Percentiles rank a stretch among this genome's conserved stretches.
Evolutionary conservation across 352 stramenopile genomes (phyloP).

Genomic region (Plasmopara viticola): DNA sequence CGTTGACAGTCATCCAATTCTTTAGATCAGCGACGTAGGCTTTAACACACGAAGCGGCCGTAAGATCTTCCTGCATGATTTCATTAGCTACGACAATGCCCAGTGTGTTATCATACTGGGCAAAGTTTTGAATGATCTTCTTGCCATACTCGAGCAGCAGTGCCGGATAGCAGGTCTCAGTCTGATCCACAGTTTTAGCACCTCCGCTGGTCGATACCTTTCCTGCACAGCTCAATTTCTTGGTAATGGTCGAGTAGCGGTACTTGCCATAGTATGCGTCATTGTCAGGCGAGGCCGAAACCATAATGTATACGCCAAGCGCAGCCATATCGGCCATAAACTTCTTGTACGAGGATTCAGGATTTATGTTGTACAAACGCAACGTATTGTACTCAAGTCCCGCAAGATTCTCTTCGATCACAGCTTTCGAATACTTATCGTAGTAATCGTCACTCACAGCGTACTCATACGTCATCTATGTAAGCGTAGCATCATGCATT

Average conservation of each 20-base stretch:
- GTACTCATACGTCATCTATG: conserved; percentile 84
- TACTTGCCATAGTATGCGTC: conserved; percentile 84
- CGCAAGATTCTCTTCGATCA: conserved; percentile 57
- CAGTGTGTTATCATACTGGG: conserved; percentile 83
- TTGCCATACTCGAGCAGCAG: conserved; percentile 84
- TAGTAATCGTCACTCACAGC: conserved; percentile 83
- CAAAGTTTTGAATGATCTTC: conserved; percentile 85
- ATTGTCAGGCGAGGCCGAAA: conserved; percentile 75
- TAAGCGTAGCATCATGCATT: not conserved
- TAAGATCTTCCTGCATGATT: conserved; percentile 82
- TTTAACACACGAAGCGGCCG: conserved; percentile 73
- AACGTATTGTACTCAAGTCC: conserved; percentile 81
- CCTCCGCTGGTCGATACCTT: conserved; percentile 31
- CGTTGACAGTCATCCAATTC: conserved; percentile 84
- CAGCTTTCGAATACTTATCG: conserved; percentile 72
- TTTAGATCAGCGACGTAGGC: conserved; percentile 79
- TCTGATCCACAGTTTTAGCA: conserved; percentile 50
- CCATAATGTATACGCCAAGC: conserved; percentile 75
- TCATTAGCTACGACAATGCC: conserved; percentile 81
- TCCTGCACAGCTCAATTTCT: conserved; percentile 48
- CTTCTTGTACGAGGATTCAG: conserved; percentile 66
- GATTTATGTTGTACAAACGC: conserved; percentile 86
- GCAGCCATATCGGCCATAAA: conserved; percentile 83
- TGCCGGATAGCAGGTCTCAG: conserved; percentile 78
- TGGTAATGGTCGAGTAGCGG: conserved; percentile 71